Percentiles rank a stretch among this genome's conserved stretches.
phyloP scores from a whole-genome alignment of 1,284 basidiomycete genomes.

The Irpex lacteus region DNA sequence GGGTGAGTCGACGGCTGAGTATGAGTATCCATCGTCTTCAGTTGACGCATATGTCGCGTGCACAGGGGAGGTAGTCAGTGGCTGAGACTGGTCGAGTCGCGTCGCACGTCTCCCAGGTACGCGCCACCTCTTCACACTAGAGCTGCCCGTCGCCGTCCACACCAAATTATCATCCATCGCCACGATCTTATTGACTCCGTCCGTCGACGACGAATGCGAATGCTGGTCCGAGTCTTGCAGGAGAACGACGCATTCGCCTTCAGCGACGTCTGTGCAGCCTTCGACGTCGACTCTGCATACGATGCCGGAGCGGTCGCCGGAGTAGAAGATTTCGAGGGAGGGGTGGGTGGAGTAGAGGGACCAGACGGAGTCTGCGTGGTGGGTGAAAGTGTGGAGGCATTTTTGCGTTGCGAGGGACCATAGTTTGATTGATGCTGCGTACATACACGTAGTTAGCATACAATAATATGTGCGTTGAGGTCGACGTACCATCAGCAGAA shows the following conservation, averaged over 20 bases:
- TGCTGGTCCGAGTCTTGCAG: slow-evolving; percentile 24
- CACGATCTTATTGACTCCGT: slow-evolving; percentile 85
- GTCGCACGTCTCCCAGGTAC: slow-evolving; percentile 46
- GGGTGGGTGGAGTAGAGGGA: slow-evolving; percentile 87
- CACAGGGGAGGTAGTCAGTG: background rate
- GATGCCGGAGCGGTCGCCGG: slow-evolving; percentile 88
- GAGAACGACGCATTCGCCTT: slow-evolving; percentile 88
- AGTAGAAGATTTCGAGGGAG: slow-evolving; percentile 91
- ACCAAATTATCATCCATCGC: slow-evolving; percentile 84
- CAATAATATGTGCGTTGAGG: background rate
- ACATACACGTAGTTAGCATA: slow-evolving; percentile 13
- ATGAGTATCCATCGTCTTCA: slow-evolving; percentile 17
- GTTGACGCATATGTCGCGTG: no score
- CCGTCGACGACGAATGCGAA: slow-evolving; percentile 38
- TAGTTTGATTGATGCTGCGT: slow-evolving; percentile 76
- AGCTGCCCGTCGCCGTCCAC: slow-evolving; percentile 88
- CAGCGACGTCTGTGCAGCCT: slow-evolving; percentile 73
- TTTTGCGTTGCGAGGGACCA: slow-evolving; percentile 91
- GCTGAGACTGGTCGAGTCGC: slow-evolving; percentile 14
- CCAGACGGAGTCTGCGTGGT: slow-evolving; percentile 97
- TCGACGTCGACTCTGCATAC: slow-evolving; percentile 92
- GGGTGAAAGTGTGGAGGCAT: slow-evolving; percentile 94
- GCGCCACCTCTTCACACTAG: slow-evolving; percentile 70
- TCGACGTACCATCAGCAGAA: slow-evolving; percentile 72
- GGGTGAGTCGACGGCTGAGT: background rate